Percentiles rank a stretch among this genome's conserved stretches.
Conservation (phyloP, 2,329 filamentous ascomycete genomes). For the Beauveria brongniartii region DNA sequence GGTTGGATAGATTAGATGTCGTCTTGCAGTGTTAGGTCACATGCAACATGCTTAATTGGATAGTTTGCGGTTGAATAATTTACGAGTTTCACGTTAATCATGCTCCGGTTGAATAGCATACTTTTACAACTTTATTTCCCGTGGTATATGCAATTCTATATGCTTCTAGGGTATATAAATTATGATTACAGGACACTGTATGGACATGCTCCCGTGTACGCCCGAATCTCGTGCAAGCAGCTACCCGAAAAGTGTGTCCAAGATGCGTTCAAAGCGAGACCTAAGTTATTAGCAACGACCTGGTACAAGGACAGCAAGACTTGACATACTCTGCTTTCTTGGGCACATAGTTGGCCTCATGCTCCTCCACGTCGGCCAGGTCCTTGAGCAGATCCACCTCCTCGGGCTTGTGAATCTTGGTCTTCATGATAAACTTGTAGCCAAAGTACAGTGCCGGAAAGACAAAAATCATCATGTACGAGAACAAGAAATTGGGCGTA, state of each 20-base stretch:
- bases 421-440: constrained; percentile 65
- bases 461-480: constrained; percentile 66
- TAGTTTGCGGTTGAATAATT: neutral
- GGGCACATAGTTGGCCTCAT: constrained; percentile 52
- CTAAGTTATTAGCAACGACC: neutral
- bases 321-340: constrained; percentile 40
- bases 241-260: constrained; percentile 17
- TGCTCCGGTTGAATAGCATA: too few species aligned
- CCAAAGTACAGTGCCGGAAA: constrained; percentile 61
- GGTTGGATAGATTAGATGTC: neutral
- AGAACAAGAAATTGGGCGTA: constrained; percentile 64
- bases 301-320: neutral
- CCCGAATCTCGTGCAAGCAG: neutral
- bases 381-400: constrained; percentile 58
- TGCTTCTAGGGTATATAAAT: neutral
- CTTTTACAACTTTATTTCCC: neutral
- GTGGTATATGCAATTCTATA: neutral
- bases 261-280: constrained; percentile 15
- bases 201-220: neutral
- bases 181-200: neutral
- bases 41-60: too few species aligned
- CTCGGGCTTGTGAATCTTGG: constrained; percentile 44
- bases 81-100: too few species aligned
- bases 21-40: too few species aligned
- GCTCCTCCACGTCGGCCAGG: constrained; percentile 59